Evolutionary conservation across 768 basidiomycete species (phyloP).

Genomic region (Mycena epipterygia): DNA sequence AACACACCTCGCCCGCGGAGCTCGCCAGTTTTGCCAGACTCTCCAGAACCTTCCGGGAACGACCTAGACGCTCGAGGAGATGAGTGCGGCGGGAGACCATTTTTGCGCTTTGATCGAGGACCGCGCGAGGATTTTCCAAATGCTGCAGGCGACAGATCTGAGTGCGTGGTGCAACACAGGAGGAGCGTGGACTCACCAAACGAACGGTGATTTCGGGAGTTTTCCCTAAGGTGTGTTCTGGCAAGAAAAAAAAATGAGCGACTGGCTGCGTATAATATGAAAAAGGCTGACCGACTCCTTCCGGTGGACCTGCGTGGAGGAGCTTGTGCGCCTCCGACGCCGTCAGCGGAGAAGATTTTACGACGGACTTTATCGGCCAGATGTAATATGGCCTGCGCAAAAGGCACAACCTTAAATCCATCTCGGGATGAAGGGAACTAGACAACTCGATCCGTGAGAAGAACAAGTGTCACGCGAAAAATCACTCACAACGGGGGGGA

Average conservation of each 20-base stretch:
- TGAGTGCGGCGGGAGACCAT: neutral
- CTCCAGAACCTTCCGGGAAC: slow-evolving; percentile 3
- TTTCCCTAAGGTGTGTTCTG: slow-evolving; percentile 13
- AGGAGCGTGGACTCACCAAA: neutral
- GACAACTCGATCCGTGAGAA: neutral
- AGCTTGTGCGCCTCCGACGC: neutral
- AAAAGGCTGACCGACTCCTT: slow-evolving; percentile 19
- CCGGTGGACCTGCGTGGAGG: neutral
- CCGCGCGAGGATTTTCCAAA: neutral
- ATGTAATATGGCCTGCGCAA: slow-evolving; percentile 24
- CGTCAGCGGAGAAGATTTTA: slow-evolving; percentile 19
- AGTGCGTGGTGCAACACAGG: neutral
- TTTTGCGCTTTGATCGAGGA: slow-evolving; percentile 7
- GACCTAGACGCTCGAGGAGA: slow-evolving; percentile 14
- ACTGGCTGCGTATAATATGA: neutral
- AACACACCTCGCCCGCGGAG: slow-evolving; percentile 20
- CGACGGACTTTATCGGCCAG: slow-evolving; percentile 26
- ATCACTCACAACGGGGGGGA: slow-evolving; percentile 6
- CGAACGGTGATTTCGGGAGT: slow-evolving; percentile 23
- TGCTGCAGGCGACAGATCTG: neutral
- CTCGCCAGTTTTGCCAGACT: neutral
- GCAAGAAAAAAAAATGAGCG: neutral
- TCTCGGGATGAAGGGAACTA: slow-evolving; percentile 20
- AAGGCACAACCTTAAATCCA: slow-evolving; percentile 15
- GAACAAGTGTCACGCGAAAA: neutral